phyloP scores from a whole-genome alignment of 805 yeast genomes.

The Torulaspora delbrueckii region DNA sequence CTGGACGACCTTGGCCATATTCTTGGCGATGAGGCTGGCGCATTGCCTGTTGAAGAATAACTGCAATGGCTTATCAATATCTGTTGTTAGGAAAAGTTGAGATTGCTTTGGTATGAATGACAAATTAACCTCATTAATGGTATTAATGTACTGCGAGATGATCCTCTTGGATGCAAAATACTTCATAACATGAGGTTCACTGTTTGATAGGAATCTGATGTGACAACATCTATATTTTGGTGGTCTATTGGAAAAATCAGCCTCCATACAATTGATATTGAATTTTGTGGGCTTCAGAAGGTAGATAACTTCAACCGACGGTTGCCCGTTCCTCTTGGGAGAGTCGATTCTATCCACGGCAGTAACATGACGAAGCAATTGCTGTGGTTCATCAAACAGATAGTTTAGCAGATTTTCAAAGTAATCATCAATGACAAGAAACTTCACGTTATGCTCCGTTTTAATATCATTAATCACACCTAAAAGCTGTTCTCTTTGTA shows the following conservation, averaged over 20 bases:
- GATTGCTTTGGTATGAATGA: constrained; percentile 63
- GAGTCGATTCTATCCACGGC: constrained; percentile 63
- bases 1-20: constrained; percentile 55
- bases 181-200: constrained; percentile 32
- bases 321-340: constrained; percentile 49
- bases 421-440: constrained; percentile 53
- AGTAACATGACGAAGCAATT: constrained; percentile 50
- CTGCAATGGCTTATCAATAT: constrained; percentile 58
- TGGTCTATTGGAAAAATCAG: constrained; percentile 64
- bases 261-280: constrained; percentile 67
- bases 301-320: constrained; percentile 74
- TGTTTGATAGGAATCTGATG: constrained; percentile 65
- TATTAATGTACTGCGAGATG: constrained; percentile 27
- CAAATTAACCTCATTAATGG: constrained; percentile 42
- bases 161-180: constrained; percentile 30
- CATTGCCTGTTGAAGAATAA: constrained; percentile 66
- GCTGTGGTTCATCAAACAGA: constrained; percentile 41
- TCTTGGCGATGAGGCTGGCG: constrained; percentile 52
- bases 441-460: constrained; percentile 44
- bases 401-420: constrained; percentile 46
- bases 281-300: constrained; percentile 64
- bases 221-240: constrained; percentile 72
- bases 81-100: constrained; percentile 62
- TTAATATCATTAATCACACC: constrained; percentile 38
- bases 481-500: constrained; percentile 38